These are phyloP conservation scores for Schizothecium vesticola DNA, from an alignment of 495 filamentous ascomycete genomes.

Conservation along the genomic window DNA sequence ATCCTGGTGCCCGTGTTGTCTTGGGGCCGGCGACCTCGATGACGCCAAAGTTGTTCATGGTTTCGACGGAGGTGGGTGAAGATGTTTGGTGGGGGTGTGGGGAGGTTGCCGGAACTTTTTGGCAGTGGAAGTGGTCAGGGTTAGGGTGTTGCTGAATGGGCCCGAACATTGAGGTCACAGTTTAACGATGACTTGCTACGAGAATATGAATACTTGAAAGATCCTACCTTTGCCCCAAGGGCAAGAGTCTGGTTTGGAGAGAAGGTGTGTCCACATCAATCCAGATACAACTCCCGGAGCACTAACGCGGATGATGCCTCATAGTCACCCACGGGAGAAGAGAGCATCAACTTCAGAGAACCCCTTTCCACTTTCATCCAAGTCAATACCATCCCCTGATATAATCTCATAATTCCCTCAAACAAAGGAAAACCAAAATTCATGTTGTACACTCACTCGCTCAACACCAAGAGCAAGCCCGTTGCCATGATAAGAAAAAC, in stretches of 20 bases:
- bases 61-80: not conserved
- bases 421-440: not conserved
- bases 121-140: not conserved
- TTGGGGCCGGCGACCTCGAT: constrained; percentile 69
- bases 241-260: not conserved
- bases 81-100: not conserved
- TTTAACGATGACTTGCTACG: not conserved
- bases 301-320: not conserved
- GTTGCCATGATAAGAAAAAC: not conserved
- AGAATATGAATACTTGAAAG: too few species aligned
- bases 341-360: not conserved
- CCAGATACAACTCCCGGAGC: not conserved
- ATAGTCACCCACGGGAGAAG: not conserved
- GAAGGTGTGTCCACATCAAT: not conserved
- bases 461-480: not conserved
- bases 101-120: not conserved
- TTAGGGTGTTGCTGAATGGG: not conserved
- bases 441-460: not conserved
- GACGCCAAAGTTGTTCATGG: constrained; percentile 56
- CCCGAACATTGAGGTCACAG: too few species aligned
- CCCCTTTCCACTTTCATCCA: not conserved
- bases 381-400: not conserved
- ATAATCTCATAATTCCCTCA: not conserved
- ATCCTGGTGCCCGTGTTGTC: constrained; percentile 68
- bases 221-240: not conserved